phyloP scores from a whole-genome alignment of 805 yeast genomes.

The Candida xiaguanensis region DNA sequence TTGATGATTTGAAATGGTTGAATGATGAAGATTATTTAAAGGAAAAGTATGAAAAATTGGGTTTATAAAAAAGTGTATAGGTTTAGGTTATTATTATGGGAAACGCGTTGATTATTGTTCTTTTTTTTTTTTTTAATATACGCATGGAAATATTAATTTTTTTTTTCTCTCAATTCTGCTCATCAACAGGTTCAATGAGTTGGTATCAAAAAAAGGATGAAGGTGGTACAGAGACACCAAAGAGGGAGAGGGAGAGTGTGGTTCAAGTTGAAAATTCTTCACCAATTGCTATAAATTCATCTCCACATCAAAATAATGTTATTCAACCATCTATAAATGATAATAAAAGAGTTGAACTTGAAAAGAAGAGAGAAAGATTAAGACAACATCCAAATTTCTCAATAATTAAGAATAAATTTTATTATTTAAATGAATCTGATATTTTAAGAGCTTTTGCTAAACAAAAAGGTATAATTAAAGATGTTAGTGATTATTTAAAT shows the following conservation, averaged over 20 bases:
- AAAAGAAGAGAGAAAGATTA: conserved; percentile 32
- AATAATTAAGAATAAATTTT: conserved; percentile 31
- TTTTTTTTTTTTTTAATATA: conserved; percentile 3
- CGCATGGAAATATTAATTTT: too few relatives aligned
- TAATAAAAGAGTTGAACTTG: conserved; percentile 25
- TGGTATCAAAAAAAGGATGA: conserved; percentile 20
- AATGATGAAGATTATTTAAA: conserved; percentile 15
- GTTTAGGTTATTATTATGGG: too few relatives aligned
- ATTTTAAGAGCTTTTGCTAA: conserved; percentile 40
- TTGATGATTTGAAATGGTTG: conserved; percentile 28
- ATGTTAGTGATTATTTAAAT: conserved; percentile 34
- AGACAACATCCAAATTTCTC: conserved; percentile 38
- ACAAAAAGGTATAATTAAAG: conserved; percentile 40
- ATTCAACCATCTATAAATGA: conserved; percentile 8
- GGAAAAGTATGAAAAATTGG: conserved; percentile 10
- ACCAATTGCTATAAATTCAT: conserved; percentile 29
- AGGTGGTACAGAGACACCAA: conserved; percentile 17
- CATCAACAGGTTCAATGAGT: conserved; percentile 14
- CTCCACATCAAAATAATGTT: conserved; percentile 16
- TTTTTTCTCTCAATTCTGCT: background rate
- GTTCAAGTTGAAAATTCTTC: conserved; percentile 42
- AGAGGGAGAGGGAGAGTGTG: conserved; percentile 14
- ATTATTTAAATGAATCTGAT: conserved; percentile 38
- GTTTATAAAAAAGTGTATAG: background rate
- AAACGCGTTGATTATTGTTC: background rate